Conservation (phyloP, 805 yeast species). For the Ogataea philodendri region DNA sequence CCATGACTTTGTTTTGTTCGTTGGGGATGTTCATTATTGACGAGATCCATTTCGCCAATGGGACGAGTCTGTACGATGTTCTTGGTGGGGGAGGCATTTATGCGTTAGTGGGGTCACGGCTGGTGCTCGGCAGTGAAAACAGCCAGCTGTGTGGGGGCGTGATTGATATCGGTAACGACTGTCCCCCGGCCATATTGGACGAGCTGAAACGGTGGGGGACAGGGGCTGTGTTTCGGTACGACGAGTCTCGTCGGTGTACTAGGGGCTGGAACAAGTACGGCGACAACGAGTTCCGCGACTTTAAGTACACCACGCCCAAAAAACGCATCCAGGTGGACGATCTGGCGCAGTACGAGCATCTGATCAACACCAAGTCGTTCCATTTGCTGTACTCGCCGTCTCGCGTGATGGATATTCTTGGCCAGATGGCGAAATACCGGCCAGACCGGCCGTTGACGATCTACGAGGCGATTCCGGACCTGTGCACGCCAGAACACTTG, state of each 20-base stretch:
- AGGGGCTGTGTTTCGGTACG: slow-evolving; percentile 54
- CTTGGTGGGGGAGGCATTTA: slow-evolving; percentile 92
- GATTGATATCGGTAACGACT: slow-evolving; percentile 78
- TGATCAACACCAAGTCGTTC: slow-evolving; percentile 44
- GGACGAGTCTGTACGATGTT: slow-evolving; percentile 43
- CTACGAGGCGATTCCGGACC: slow-evolving; percentile 88
- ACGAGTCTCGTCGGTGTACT: slow-evolving; percentile 59
- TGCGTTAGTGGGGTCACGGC: slow-evolving; percentile 71
- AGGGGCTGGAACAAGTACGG: slow-evolving; percentile 79
- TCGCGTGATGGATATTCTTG: slow-evolving; percentile 51
- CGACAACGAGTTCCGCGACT: slow-evolving; percentile 56
- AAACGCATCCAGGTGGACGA: slow-evolving; percentile 58
- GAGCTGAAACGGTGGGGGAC: slow-evolving; percentile 60
- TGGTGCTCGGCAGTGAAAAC: slow-evolving; percentile 41
- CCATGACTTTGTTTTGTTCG: slow-evolving; percentile 48
- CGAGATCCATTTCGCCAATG: slow-evolving; percentile 62
- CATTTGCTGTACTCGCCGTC: slow-evolving; percentile 77
- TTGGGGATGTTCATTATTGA: slow-evolving; percentile 91
- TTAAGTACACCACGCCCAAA: slow-evolving; percentile 62
- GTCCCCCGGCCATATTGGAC: slow-evolving; percentile 48
- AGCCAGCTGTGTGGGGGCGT: slow-evolving; percentile 57
- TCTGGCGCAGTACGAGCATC: slow-evolving; percentile 38
- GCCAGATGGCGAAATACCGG: slow-evolving; percentile 25
- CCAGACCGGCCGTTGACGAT: slow-evolving; percentile 44
- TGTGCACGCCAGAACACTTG: slow-evolving; percentile 55